Evolutionary conservation across 768 basidiomycete genomes (phyloP).

Genomic region (Collybia sp.): DNA sequence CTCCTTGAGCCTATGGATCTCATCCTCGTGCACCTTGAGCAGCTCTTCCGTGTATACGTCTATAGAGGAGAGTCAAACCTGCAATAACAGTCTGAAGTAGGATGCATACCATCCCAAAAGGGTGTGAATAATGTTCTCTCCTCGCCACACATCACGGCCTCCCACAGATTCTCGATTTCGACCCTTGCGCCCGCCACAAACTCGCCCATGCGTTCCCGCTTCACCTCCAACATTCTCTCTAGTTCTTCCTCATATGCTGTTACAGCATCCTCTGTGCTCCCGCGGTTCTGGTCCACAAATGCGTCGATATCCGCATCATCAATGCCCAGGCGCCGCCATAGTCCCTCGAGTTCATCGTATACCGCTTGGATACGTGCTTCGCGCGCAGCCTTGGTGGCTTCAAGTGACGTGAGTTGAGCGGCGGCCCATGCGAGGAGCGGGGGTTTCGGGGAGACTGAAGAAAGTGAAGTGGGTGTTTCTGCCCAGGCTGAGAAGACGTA

Average conservation of each 20-base stretch:
- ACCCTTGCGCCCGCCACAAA: constrained; percentile 80
- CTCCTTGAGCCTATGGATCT: constrained; percentile 76
- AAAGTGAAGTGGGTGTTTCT: constrained; percentile 36
- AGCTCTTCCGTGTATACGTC: constrained; percentile 91
- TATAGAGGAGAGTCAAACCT: constrained; percentile 17
- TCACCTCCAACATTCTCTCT: constrained; percentile 84
- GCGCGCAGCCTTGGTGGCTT: constrained; percentile 67
- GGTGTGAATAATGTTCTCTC: constrained; percentile 79
- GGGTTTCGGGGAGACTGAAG: constrained; percentile 64
- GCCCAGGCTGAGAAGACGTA: constrained; percentile 55
- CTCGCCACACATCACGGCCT: constrained; percentile 80
- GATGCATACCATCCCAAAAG: constrained; percentile 47
- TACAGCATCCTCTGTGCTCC: constrained; percentile 74
- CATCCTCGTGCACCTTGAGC: constrained; percentile 77
- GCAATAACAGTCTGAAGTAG: constrained; percentile 6
- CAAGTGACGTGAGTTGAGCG: constrained; percentile 50
- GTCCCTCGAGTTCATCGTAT: constrained; percentile 88
- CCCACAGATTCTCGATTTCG: constrained; percentile 81
- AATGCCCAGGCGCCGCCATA: constrained; percentile 88
- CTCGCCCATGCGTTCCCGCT: constrained; percentile 79
- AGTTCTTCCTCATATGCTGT: constrained; percentile 86
- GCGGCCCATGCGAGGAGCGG: constrained; percentile 73
- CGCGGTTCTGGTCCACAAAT: constrained; percentile 87
- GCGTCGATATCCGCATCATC: constrained; percentile 77
- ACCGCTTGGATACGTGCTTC: constrained; percentile 87